These are phyloP conservation scores for Pythium dissotocum DNA, from an alignment of 352 stramenopile species.

Conservation along the genomic window DNA sequence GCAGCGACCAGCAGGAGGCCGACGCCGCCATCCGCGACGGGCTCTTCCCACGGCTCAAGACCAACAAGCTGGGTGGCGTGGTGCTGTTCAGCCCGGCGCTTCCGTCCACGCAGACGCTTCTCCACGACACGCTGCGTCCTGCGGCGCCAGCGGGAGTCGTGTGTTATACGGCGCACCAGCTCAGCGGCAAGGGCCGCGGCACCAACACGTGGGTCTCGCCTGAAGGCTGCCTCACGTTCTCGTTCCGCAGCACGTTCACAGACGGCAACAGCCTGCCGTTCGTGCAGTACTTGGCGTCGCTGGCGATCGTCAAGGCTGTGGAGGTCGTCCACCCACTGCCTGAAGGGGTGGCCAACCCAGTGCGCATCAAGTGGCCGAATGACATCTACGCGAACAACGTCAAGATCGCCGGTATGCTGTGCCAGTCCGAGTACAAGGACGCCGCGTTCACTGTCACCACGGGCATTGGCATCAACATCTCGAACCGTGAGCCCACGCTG, in stretches of 20 bases:
- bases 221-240: slow-evolving; percentile 90
- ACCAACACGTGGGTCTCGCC: slow-evolving; percentile 87
- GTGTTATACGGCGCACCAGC: slow-evolving; percentile 82
- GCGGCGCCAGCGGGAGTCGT: slow-evolving; percentile 61
- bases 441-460: slow-evolving; percentile 84
- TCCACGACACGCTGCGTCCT: slow-evolving; percentile 78
- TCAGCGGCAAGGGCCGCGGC: slow-evolving; percentile 78
- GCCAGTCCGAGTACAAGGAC: slow-evolving; percentile 85
- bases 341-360: slow-evolving; percentile 39
- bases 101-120: slow-evolving; percentile 80
- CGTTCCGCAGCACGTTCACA: slow-evolving; percentile 83
- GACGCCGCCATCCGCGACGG: slow-evolving; percentile 39
- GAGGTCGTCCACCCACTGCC: slow-evolving; percentile 51
- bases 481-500: slow-evolving; percentile 81
- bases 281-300: slow-evolving; percentile 89
- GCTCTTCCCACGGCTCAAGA: slow-evolving; percentile 55
- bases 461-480: slow-evolving; percentile 90
- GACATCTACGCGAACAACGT: slow-evolving; percentile 89
- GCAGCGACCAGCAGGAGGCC: slow-evolving; percentile 24
- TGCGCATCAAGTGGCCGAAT: slow-evolving; percentile 93
- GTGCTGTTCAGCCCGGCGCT: slow-evolving; percentile 76
- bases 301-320: slow-evolving; percentile 83
- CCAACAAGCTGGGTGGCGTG: slow-evolving; percentile 58
- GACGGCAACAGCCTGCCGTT: slow-evolving; percentile 84
- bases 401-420: slow-evolving; percentile 91